A percentile compares a stretch with the other conserved stretches of the same genome.
Evolutionary conservation across 305 asterid species (phyloP).

Genomic region (Rubia occidens): DNA sequence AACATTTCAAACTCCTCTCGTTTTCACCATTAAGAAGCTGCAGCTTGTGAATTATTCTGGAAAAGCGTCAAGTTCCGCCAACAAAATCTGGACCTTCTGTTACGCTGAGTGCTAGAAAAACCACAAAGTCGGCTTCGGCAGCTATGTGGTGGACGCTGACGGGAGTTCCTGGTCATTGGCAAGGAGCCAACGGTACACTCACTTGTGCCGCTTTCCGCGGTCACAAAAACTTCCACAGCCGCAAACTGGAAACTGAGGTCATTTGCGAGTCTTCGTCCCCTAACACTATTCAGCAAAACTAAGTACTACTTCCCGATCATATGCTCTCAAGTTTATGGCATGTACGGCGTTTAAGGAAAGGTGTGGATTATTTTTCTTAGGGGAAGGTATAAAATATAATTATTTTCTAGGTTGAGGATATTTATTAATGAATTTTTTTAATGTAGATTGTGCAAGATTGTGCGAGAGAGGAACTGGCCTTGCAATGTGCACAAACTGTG

Average conservation of each 20-base stretch:
- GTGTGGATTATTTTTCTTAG: no score
- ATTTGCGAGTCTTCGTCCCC: conserved; percentile 30
- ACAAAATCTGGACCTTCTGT: conserved; percentile 31
- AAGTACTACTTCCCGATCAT: background rate
- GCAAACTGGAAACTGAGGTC: conserved; percentile 47
- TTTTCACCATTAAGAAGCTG: conserved; percentile 40
- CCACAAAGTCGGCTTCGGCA: conserved; percentile 66
- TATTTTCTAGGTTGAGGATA: no score
- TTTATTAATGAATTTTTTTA: no score
- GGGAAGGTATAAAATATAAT: no score
- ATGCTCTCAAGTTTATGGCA: background rate
- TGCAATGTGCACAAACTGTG: no score
- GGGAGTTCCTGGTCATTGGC: conserved; percentile 85
- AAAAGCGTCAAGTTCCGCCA: conserved; percentile 34
- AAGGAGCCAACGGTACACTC: conserved; percentile 46
- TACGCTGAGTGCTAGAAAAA: conserved; percentile 73
- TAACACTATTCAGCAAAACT: background rate
- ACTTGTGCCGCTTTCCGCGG: conserved; percentile 87
- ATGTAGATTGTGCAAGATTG: no score
- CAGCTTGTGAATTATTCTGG: conserved; percentile 33
- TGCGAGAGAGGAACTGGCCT: no score
- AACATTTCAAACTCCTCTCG: background rate
- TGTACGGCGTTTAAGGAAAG: no score
- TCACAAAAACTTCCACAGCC: conserved; percentile 68
- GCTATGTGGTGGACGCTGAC: conserved; percentile 78